A percentile compares a stretch with the other conserved stretches of the same genome.
Conservation (phyloP, 2,329 filamentous ascomycete genomes). For the Ascomycota sp. region DNA sequence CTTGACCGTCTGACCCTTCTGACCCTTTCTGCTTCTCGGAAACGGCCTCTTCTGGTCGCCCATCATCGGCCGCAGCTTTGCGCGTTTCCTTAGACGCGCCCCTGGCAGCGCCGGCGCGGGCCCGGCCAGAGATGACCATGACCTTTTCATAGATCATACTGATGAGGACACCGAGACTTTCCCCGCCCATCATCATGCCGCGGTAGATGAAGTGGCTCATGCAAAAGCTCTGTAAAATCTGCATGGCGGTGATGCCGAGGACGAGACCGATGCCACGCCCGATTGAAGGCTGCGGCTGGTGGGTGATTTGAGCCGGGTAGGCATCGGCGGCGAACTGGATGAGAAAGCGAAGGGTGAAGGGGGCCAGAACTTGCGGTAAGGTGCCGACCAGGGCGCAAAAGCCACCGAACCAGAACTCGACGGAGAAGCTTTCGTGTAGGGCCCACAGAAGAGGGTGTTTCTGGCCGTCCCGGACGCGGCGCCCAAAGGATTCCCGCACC, state of each 20-base stretch:
- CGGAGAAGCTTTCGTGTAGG: conserved; percentile 67
- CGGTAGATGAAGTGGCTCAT: conserved; percentile 86
- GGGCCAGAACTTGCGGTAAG: conserved; percentile 60
- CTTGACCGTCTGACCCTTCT: conserved; percentile 17
- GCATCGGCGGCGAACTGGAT: conserved; percentile 72
- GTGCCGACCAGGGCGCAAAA: conserved; percentile 52
- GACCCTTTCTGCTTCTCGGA: conserved; percentile 12
- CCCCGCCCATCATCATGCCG: conserved; percentile 79
- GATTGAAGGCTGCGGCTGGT: conserved; percentile 41
- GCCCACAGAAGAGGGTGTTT: conserved; percentile 61
- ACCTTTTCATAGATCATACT: conserved; percentile 81
- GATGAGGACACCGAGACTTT: conserved; percentile 64
- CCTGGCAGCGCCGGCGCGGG: conserved; percentile 56
- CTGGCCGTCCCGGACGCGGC: conserved; percentile 44
- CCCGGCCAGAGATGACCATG: conserved; percentile 71
- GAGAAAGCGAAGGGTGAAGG: conserved; percentile 68
- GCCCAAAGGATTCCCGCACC: conserved; percentile 48
- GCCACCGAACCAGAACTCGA: conserved; percentile 75
- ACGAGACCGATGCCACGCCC: conserved; percentile 64
- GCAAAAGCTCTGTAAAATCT: conserved; percentile 58
- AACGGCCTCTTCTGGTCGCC: conserved; percentile 14
- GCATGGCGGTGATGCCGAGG: conserved; percentile 69
- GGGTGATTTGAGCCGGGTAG: conserved; percentile 38
- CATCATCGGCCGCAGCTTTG: conserved; percentile 2
- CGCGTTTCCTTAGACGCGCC: no score